Evolutionary conservation across 495 filamentous ascomycete species (phyloP).

Genomic region (Amphirosellinia nigrospora): DNA sequence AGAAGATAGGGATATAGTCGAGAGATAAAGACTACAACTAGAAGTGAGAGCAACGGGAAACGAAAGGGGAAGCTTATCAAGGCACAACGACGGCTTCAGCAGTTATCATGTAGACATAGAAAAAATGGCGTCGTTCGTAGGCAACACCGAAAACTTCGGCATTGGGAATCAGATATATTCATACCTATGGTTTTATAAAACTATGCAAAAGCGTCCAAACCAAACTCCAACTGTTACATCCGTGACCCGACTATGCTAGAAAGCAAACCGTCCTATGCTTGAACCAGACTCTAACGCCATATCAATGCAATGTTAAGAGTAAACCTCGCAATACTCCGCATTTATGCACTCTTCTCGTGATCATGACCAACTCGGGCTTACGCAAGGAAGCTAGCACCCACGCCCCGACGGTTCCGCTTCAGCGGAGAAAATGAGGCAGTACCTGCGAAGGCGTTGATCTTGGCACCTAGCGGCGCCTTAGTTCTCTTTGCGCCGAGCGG

Average conservation of each 20-base stretch:
- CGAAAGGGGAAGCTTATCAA: neutral
- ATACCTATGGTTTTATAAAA: constrained; percentile 16
- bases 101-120: neutral
- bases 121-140: neutral
- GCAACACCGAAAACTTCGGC: neutral
- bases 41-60: neutral
- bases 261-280: neutral
- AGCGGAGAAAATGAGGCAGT: constrained; percentile 74
- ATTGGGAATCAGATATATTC: constrained; percentile 2
- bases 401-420: constrained; percentile 74
- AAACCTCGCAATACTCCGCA: constrained; percentile 24
- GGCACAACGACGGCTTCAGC: neutral
- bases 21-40: too few species aligned
- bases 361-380: constrained; percentile 33
- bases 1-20: neutral
- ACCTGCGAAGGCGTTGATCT: constrained; percentile 49
- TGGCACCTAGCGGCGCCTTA: constrained; percentile 39
- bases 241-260: neutral
- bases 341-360: constrained; percentile 16
- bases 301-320: neutral
- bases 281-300: neutral
- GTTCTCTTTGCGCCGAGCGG: constrained; percentile 38
- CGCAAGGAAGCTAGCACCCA: constrained; percentile 60
- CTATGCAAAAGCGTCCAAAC: constrained; percentile 1
- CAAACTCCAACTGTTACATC: constrained; percentile 12